phyloP scores from a whole-genome alignment of 768 basidiomycete genomes.

The Phallus indusiatus region DNA sequence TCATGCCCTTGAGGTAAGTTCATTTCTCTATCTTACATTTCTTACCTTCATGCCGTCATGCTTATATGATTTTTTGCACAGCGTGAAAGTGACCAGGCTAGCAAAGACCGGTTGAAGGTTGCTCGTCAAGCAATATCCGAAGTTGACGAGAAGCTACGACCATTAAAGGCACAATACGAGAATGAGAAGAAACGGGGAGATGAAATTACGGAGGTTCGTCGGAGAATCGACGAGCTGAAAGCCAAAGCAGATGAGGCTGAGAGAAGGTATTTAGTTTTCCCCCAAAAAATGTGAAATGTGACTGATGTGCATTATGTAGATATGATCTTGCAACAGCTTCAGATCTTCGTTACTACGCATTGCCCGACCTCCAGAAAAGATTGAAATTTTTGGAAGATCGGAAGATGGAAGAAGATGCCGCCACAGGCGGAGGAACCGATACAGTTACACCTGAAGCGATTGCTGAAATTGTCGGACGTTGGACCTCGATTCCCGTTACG shows the following conservation, averaged over 20 bases:
- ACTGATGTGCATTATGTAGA: constrained; percentile 25
- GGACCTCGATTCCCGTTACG: constrained; percentile 90
- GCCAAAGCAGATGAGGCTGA: constrained; percentile 93
- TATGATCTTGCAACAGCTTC: constrained; percentile 70
- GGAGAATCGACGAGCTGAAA: constrained; percentile 82
- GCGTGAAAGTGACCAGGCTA: constrained; percentile 83
- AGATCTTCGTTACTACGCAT: constrained; percentile 84
- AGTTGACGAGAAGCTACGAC: constrained; percentile 75
- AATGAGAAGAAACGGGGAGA: constrained; percentile 76
- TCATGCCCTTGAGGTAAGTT: constrained; percentile 62
- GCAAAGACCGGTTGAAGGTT: constrained; percentile 66
- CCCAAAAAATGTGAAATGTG: not conserved
- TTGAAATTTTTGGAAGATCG: constrained; percentile 43
- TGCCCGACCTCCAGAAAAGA: constrained; percentile 70
- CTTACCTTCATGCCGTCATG: not conserved
- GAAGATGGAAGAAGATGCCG: constrained; percentile 60
- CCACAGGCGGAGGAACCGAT: constrained; percentile 50
- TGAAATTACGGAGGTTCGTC: constrained; percentile 64
- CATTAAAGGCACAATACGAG: constrained; percentile 79
- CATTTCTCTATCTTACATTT: not conserved
- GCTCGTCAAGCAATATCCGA: constrained; percentile 76
- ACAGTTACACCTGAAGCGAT: constrained; percentile 83
- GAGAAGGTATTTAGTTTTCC: constrained; percentile 45
- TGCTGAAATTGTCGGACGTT: constrained; percentile 86
- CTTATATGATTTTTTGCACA: not conserved